Evolutionary conservation across 164 flowering plant species (phyloP), one percentile per base, ranked within the genome.

Genomic region (Sedum album): DNA sequence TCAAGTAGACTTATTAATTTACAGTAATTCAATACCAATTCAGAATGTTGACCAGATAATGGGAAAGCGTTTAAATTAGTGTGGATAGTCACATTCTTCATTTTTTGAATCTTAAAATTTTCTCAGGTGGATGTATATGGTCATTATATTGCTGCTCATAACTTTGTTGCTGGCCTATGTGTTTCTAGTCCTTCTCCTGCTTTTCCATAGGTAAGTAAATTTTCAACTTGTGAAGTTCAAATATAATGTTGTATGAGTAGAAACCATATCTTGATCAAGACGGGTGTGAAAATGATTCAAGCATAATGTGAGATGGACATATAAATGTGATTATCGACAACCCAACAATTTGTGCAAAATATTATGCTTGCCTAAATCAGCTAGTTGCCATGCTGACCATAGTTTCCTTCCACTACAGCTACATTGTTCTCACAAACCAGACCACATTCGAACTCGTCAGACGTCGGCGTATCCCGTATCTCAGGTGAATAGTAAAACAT

Each of bases 391-490:
- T 49, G 25, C 25, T 49, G 68, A n/a, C n/a, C 66, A 26, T 36
- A 69, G 69, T 41, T 21, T 23, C 44, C 68, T 61, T 51, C 76
- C 36, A 2, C n/a, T 78, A 69, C 87, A 93, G 98, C 82, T 93
- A 89, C 75, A 88, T 93, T 68, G 71, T 86, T 65, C 71, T 91
- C 69, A 91, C 98, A 67, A 93, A 93, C 76, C 98, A 93, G 75
- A 93, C 96, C 28, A 93, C 97, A 11, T 91, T 81, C 72, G 98
- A 93, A 73, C 92, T 93, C 21, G 92, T 93, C 35, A 82, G 98
- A 70, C 83, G 93, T 20, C 81, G 91, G 20, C 89, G 97, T 55
- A 89, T 93, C 69, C 75, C 77, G 36, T 92, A 89, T 76, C 51
- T 92, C 46, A 89, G 97, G 97, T 86, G 31, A 30, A 79, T 51